Percentiles rank a stretch among this genome's conserved stretches.
These are phyloP conservation scores for Vigna nakashimae DNA, from an alignment of 306 rosid genomes.

Conservation along the genomic window DNA sequence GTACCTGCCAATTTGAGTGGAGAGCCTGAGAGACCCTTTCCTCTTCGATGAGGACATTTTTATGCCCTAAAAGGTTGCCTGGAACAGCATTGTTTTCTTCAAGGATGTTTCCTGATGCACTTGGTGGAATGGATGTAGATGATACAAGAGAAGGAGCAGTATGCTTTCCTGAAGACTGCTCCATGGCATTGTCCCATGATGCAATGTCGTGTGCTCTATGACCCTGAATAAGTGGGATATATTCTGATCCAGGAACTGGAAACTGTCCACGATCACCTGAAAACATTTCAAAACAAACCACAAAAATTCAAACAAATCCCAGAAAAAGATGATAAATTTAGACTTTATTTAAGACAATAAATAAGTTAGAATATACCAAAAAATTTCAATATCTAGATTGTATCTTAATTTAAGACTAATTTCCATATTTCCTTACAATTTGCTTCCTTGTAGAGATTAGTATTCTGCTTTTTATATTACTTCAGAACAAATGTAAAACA, in stretches of 20 bases:
- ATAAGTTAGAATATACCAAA: constrained; percentile 11
- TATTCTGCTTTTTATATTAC: neutral
- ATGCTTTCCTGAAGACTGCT: constrained; percentile 55
- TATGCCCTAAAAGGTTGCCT: constrained; percentile 35
- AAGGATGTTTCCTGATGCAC: constrained; percentile 47
- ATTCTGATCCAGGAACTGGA: constrained; percentile 52
- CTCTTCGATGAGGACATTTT: constrained; percentile 48
- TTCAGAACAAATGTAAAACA: neutral
- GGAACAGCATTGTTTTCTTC: constrained; percentile 49
- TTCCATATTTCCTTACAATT: neutral
- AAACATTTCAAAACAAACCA: constrained; percentile 44
- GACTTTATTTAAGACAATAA: neutral
- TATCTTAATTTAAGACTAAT: constrained; percentile 3
- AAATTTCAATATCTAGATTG: neutral
- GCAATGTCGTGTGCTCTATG: constrained; percentile 55
- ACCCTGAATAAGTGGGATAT: constrained; percentile 54
- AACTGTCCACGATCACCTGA: constrained; percentile 56
- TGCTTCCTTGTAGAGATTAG: neutral
- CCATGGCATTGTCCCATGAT: constrained; percentile 69
- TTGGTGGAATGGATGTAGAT: constrained; percentile 50
- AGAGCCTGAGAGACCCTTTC: constrained; percentile 50
- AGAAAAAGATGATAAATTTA: constrained; percentile 34
- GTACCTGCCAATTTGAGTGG: constrained; percentile 78
- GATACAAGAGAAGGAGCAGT: constrained; percentile 54
- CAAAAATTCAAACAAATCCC: constrained; percentile 38